Conservation (phyloP, 495 filamentous ascomycete genomes). For the Penicillium soppii region DNA sequence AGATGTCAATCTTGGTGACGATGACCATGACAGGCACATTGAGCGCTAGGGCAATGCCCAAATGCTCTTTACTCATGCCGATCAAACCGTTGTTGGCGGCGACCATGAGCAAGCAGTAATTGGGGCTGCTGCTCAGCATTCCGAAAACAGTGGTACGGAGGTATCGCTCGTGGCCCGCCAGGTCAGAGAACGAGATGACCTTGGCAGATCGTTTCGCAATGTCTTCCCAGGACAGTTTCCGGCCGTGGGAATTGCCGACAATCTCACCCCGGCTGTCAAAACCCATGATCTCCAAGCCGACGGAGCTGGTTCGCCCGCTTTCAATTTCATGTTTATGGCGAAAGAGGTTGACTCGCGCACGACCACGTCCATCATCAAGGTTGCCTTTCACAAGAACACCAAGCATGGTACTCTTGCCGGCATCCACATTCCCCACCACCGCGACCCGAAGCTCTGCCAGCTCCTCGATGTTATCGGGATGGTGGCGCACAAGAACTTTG, state of each 20-base stretch:
- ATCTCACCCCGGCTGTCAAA: slow-evolving; percentile 90
- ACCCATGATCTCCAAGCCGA: slow-evolving; percentile 98
- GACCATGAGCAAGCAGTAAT: slow-evolving; percentile 98
- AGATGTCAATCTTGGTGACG: slow-evolving; percentile 98
- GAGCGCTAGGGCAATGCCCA: slow-evolving; percentile 90
- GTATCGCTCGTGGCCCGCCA: slow-evolving; percentile 95
- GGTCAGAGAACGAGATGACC: slow-evolving; percentile 94
- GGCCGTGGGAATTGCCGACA: slow-evolving; percentile 76
- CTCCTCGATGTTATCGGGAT: slow-evolving; percentile 73
- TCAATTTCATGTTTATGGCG: slow-evolving; percentile 97
- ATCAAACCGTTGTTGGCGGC: slow-evolving; percentile 97
- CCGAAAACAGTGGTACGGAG: slow-evolving; percentile 96
- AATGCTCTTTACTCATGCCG: slow-evolving; percentile 97
- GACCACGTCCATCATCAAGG: slow-evolving; percentile 92
- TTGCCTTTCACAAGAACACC: slow-evolving; percentile 95
- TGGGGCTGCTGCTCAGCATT: slow-evolving; percentile 88
- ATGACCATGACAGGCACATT: slow-evolving; percentile 99
- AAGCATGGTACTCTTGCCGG: slow-evolving; percentile 95
- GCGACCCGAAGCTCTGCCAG: slow-evolving; percentile 96
- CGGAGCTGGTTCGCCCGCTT: slow-evolving; percentile 90
- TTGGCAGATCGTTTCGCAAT: slow-evolving; percentile 93
- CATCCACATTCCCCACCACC: slow-evolving; percentile 96
- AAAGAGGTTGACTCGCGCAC: slow-evolving; percentile 94
- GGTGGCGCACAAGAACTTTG: slow-evolving; percentile 78
- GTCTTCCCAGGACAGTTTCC: slow-evolving; percentile 95